phyloP scores from a whole-genome alignment of 805 yeast genomes.

The Candida sakaeoensis region DNA sequence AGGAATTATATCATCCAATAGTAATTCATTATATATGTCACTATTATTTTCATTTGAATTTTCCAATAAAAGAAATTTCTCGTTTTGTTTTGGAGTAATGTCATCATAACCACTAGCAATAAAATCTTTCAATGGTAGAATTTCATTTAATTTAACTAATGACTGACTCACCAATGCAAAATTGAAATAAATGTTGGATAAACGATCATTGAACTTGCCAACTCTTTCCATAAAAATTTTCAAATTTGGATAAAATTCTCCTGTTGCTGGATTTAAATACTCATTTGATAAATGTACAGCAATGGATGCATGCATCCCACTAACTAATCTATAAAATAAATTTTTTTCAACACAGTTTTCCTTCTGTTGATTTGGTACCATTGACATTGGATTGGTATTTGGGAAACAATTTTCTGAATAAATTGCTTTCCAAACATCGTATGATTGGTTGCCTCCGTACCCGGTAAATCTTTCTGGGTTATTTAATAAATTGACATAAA shows the following conservation, averaged over 20 bases:
- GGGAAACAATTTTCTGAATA: constrained; percentile 90
- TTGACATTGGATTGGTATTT: constrained; percentile 36
- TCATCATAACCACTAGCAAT: constrained; percentile 22
- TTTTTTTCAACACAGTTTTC: constrained; percentile 77
- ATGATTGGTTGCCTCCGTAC: constrained; percentile 88
- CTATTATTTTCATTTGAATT: constrained; percentile 37
- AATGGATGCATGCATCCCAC: constrained; percentile 94
- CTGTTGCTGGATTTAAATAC: constrained; percentile 59
- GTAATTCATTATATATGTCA: constrained; percentile 14
- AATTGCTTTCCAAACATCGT: constrained; percentile 89
- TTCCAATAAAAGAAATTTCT: constrained; percentile 26
- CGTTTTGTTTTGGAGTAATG: constrained; percentile 11
- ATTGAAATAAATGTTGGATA: constrained; percentile 86
- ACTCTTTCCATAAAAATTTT: constrained; percentile 83
- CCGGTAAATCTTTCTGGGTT: constrained; percentile 98
- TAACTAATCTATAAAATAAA: constrained; percentile 77
- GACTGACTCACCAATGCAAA: constrained; percentile 85
- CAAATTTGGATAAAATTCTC: constrained; percentile 80
- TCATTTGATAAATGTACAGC: constrained; percentile 91
- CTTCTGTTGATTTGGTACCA: constrained; percentile 27
- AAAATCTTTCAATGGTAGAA: constrained; percentile 25
- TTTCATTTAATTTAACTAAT: constrained; percentile 52
- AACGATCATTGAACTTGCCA: constrained; percentile 84
- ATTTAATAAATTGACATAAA: constrained; percentile 77
- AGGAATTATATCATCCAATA: constrained; percentile 32